phyloP scores from a whole-genome alignment of 768 basidiomycete genomes.

The Panaeolus cyanescens region DNA sequence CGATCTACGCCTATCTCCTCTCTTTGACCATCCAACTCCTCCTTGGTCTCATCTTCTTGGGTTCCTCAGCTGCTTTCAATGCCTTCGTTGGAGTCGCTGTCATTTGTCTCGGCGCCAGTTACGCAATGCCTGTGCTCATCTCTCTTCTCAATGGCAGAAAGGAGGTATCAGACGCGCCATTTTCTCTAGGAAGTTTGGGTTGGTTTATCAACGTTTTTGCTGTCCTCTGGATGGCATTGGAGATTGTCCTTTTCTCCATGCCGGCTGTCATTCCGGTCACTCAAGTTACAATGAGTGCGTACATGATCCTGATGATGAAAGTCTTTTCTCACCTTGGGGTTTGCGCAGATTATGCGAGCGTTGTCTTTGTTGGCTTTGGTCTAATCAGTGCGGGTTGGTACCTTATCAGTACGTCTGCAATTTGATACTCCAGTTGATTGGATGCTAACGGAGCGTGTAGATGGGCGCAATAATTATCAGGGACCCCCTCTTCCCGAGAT shows the following conservation, averaged over 20 bases:
- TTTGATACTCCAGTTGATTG: not conserved
- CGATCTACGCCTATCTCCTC: slow-evolving; percentile 61
- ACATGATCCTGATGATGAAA: not conserved
- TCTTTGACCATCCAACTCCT: slow-evolving; percentile 59
- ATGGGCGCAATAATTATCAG: slow-evolving; percentile 42
- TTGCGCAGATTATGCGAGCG: slow-evolving; percentile 61
- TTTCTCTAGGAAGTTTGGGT: slow-evolving; percentile 47
- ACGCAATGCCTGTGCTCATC: slow-evolving; percentile 62
- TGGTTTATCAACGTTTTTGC: slow-evolving; percentile 48
- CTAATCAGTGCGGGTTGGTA: slow-evolving; percentile 64
- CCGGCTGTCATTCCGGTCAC: slow-evolving; percentile 62
- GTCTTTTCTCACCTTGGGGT: not conserved
- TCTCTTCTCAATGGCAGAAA: slow-evolving; percentile 45
- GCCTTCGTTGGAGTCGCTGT: slow-evolving; percentile 69
- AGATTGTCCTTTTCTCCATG: slow-evolving; percentile 71
- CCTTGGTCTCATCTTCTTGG: slow-evolving; percentile 65
- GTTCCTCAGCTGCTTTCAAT: slow-evolving; percentile 63
- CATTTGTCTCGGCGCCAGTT: slow-evolving; percentile 66
- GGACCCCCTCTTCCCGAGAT: slow-evolving; percentile 40
- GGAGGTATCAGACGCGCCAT: slow-evolving; percentile 52
- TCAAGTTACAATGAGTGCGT: slow-evolving; percentile 46
- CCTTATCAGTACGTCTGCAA: slow-evolving; percentile 44
- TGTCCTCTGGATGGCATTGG: slow-evolving; percentile 60
- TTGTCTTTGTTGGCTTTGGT: slow-evolving; percentile 66
- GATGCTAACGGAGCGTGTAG: slow-evolving; percentile 24